These are phyloP conservation scores for Cerioporus squamosus DNA, from an alignment of 1,284 basidiomycete species.

Conservation along the genomic window DNA sequence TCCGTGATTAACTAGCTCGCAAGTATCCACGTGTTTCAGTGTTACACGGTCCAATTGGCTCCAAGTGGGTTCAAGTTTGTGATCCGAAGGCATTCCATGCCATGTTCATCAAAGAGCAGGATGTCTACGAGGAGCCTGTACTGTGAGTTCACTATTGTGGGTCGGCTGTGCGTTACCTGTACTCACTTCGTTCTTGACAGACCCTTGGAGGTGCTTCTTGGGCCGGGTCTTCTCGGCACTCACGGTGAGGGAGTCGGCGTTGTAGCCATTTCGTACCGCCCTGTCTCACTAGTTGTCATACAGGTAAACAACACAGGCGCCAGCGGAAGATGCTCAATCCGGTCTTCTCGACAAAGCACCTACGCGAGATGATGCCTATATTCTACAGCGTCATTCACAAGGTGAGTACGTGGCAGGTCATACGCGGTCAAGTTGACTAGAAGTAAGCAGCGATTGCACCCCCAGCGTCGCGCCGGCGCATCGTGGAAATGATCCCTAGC, in stretches of 20 bases:
- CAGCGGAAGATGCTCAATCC: constrained; percentile 29
- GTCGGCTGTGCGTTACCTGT: neutral
- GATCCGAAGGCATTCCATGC: constrained; percentile 34
- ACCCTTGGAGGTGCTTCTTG: constrained; percentile 11
- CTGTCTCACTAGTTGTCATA: neutral
- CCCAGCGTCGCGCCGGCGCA: constrained; percentile 12
- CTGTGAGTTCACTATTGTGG: constrained; percentile 5
- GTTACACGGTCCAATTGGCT: neutral
- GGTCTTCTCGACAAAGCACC: constrained; percentile 23
- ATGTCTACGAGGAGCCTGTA: constrained; percentile 32
- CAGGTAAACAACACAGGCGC: constrained; percentile 26
- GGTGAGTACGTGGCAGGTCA: constrained; percentile 1
- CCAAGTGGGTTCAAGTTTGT: constrained; percentile 22
- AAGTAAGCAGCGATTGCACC: constrained; percentile 13
- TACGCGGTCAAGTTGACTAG: constrained; percentile 1
- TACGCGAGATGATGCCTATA: constrained; percentile 19
- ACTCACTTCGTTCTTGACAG: neutral
- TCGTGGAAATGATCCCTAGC: constrained; percentile 16
- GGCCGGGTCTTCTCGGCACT: constrained; percentile 20
- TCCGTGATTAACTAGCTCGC: constrained; percentile 4
- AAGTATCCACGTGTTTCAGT: constrained; percentile 10
- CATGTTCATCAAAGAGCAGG: constrained; percentile 38
- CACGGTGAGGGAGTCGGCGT: constrained; percentile 2
- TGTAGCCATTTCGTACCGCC: too few species aligned
- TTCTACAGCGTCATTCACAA: constrained; percentile 23